phyloP scores from a whole-genome alignment of 139 green algal species.

The Coelastrella sp. region DNA sequence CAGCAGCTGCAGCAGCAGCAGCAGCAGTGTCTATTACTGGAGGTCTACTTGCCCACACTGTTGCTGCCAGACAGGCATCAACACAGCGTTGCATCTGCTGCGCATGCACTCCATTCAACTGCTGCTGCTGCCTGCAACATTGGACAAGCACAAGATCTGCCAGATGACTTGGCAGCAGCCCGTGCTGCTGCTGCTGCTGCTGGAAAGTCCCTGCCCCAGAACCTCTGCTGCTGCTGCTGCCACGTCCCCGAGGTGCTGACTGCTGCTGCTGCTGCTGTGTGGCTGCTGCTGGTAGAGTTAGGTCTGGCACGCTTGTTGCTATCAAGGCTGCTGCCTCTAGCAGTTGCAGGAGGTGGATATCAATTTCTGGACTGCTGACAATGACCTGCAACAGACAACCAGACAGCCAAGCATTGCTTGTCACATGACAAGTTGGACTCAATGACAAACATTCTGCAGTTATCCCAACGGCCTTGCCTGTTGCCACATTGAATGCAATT shows the following conservation, averaged over 20 bases:
- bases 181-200: conserved; percentile 14
- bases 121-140: conserved; percentile 3
- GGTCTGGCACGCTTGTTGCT: conserved; percentile 8
- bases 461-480: not conserved
- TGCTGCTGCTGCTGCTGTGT: conserved; percentile 24
- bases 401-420: not conserved
- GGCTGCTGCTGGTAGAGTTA: not conserved
- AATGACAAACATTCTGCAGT: not conserved
- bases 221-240: not conserved
- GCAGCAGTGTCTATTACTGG: not conserved
- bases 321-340: conserved; percentile 4
- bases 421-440: not conserved
- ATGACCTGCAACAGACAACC: not conserved
- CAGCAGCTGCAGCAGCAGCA: not conserved
- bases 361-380: not conserved
- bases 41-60: not conserved
- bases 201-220: not conserved
- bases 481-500: too few species aligned
- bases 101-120: not conserved
- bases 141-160: conserved; percentile 24
- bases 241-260: not conserved
- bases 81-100: not conserved
- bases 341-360: conserved; percentile 1
- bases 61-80: not conserved
- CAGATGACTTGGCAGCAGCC: conserved; percentile 3